Percentiles rank a stretch among this genome's conserved stretches.
Evolutionary conservation across 2,329 filamentous ascomycete species (phyloP).

Genomic region (Fusarium robinianum): DNA sequence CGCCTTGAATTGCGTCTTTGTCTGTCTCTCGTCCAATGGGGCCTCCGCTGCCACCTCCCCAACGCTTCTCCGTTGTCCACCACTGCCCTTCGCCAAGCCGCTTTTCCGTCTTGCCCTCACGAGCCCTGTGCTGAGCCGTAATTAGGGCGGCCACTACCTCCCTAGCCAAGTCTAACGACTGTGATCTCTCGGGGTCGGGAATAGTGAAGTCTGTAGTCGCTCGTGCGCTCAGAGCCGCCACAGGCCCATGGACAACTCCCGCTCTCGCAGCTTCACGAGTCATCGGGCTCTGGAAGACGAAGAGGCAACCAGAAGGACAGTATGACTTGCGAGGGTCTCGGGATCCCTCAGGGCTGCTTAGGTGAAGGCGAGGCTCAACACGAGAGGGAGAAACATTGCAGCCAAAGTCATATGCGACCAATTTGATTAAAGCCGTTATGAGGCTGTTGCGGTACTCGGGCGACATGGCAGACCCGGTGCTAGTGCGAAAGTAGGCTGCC

Average conservation of each 20-base stretch:
- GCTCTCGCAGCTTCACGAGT: constrained; percentile 64
- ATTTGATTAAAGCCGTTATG: constrained; percentile 64
- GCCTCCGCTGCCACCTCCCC: constrained; percentile 66
- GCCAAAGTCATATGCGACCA: constrained; percentile 68
- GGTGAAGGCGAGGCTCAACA: constrained; percentile 62
- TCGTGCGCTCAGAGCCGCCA: constrained; percentile 63
- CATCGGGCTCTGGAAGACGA: constrained; percentile 62
- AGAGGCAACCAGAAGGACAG: constrained; percentile 62
- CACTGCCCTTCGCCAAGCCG: constrained; percentile 62
- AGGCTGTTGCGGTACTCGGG: constrained; percentile 61
- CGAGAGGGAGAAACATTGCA: constrained; percentile 63
- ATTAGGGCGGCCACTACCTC: constrained; percentile 64
- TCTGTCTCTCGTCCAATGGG: constrained; percentile 66
- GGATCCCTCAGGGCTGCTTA: constrained; percentile 47
- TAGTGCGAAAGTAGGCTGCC: constrained; percentile 45
- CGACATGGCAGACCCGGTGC: constrained; percentile 60
- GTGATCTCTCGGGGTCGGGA: constrained; percentile 55
- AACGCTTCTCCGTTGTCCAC: constrained; percentile 65
- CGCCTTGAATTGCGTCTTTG: constrained; percentile 50
- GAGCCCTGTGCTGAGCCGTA: constrained; percentile 66
- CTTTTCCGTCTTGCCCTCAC: constrained; percentile 60
- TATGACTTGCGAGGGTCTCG: constrained; percentile 53
- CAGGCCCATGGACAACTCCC: constrained; percentile 64
- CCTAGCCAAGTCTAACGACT: constrained; percentile 63
- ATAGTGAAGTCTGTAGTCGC: constrained; percentile 56